Conservation (phyloP, 805 yeast genomes). For the Myxozyma udenii region DNA sequence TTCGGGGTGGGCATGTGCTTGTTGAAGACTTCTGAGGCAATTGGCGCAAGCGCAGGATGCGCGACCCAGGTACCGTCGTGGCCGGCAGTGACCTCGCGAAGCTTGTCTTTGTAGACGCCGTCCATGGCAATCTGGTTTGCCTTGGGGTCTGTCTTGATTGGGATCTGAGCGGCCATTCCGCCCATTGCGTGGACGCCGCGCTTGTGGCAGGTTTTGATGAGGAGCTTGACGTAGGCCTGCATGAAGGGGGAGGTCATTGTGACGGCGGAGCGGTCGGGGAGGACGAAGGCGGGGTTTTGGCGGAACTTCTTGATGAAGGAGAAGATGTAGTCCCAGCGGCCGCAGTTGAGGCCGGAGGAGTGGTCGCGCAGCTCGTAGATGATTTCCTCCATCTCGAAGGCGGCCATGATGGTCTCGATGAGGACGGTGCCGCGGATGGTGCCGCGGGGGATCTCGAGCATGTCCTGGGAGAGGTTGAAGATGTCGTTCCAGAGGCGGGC, state of each 20-base stretch:
- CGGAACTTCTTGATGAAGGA: conserved; percentile 64
- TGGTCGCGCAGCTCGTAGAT: conserved; percentile 69
- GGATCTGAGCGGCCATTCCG: conserved; percentile 77
- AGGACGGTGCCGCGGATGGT: conserved; percentile 69
- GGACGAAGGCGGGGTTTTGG: conserved; percentile 57
- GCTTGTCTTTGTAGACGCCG: conserved; percentile 64
- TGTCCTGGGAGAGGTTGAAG: conserved; percentile 63
- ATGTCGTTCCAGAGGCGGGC: conserved; percentile 74
- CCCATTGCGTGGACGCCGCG: conserved; percentile 76
- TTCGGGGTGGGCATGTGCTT: conserved; percentile 73
- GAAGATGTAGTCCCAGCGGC: conserved; percentile 76
- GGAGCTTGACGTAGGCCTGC: conserved; percentile 61
- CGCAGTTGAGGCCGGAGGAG: conserved; percentile 71
- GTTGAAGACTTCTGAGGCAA: conserved; percentile 66
- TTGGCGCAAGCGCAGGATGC: conserved; percentile 66
- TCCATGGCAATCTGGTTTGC: conserved; percentile 65
- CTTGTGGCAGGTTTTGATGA: conserved; percentile 66
- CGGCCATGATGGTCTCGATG: conserved; percentile 70
- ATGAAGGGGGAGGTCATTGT: conserved; percentile 57
- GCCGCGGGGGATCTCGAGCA: conserved; percentile 60
- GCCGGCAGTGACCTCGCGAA: conserved; percentile 64
- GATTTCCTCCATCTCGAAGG: conserved; percentile 75
- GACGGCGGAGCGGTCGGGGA: conserved; percentile 68
- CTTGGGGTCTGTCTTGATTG: conserved; percentile 60
- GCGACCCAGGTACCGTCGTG: conserved; percentile 80